Evolutionary conservation across 257 asterid genomes (phyloP).

Genomic region (Solanum clarkiae): DNA sequence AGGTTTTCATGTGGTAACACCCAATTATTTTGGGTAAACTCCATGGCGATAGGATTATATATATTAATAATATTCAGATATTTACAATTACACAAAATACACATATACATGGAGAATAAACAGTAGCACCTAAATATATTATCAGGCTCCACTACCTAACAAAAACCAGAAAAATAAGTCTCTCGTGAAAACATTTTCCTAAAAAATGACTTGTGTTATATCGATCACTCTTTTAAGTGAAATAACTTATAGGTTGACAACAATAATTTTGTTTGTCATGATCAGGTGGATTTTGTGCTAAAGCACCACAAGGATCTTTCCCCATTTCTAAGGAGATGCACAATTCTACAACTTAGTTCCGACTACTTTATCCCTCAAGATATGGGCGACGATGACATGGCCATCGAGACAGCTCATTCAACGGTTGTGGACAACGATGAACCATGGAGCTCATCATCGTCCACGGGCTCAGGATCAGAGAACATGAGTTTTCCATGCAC

Average conservation of each 20-base stretch:
- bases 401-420: constrained; percentile 54
- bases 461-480: constrained; percentile 57
- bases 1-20: too few relatives aligned
- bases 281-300: constrained; percentile 66
- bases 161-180: not conserved
- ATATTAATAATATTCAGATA: too few relatives aligned
- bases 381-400: constrained; percentile 54
- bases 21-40: too few relatives aligned
- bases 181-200: not conserved
- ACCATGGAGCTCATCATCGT: constrained; percentile 25
- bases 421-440: constrained; percentile 57
- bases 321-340: constrained; percentile 68
- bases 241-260: too few relatives aligned
- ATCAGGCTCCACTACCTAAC: too few relatives aligned
- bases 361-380: constrained; percentile 91
- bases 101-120: too few relatives aligned
- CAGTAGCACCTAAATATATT: too few relatives aligned
- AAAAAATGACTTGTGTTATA: not conserved
- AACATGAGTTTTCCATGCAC: constrained; percentile 68
- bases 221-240: not conserved
- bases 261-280: too few relatives aligned
- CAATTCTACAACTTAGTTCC: constrained; percentile 70
- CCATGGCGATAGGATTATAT: too few relatives aligned
- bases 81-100: too few relatives aligned
- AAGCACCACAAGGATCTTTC: constrained; percentile 57